Percentiles rank a stretch among this genome's conserved stretches.
These are phyloP conservation scores for Colletotrichum magnum DNA, from an alignment of 2,329 filamentous ascomycete species.

Conservation along the genomic window DNA sequence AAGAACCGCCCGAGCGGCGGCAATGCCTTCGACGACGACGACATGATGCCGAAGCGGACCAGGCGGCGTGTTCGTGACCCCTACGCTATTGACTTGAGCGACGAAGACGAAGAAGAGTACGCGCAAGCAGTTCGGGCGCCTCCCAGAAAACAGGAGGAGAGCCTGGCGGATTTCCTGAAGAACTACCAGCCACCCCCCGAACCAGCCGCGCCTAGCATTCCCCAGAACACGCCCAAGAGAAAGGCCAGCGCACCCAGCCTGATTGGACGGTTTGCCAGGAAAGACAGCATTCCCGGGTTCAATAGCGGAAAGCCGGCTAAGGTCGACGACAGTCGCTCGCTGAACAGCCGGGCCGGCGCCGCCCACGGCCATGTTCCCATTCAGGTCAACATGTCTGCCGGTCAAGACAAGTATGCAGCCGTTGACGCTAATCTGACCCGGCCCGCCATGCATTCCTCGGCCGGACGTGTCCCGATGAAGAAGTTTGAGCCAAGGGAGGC, in stretches of 20 bases:
- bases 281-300: conserved; percentile 48
- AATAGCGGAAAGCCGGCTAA: conserved; percentile 46
- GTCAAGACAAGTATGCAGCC: conserved; percentile 58
- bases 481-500: conserved; percentile 71
- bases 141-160: conserved; percentile 70
- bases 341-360: conserved; percentile 56
- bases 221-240: conserved; percentile 66
- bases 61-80: conserved; percentile 87
- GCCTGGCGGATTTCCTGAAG: conserved; percentile 80
- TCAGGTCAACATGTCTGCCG: conserved; percentile 63
- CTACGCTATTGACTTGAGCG: conserved; percentile 90
- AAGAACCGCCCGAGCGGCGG: conserved; percentile 54
- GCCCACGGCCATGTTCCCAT: conserved; percentile 66
- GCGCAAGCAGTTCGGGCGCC: conserved; percentile 55
- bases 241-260: conserved; percentile 75
- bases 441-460: conserved; percentile 44
- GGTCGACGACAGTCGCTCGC: conserved; percentile 51
- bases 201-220: conserved; percentile 53
- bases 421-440: conserved; percentile 44
- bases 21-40: conserved; percentile 63
- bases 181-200: conserved; percentile 76
- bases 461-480: conserved; percentile 66
- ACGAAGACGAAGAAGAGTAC: conserved; percentile 73
- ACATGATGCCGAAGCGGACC: conserved; percentile 78
- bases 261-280: conserved; percentile 69